Conservation (phyloP, 2,329 filamentous ascomycete genomes). For the Trichoderma hamatum region DNA sequence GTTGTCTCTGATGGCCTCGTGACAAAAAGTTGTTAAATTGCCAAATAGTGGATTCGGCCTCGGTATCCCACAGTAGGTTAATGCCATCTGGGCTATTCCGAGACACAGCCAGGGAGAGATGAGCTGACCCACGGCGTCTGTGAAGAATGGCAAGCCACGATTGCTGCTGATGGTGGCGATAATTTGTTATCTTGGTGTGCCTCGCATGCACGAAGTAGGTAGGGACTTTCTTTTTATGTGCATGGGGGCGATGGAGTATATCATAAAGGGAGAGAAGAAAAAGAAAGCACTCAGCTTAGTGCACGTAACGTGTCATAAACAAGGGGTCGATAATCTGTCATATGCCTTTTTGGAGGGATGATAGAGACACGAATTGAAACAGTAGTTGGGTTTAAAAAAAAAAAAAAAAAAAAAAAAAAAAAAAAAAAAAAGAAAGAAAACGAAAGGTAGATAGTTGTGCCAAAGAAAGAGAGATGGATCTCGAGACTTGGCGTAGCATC, state of each 20-base stretch:
- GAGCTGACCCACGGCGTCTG: not conserved
- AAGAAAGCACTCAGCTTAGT: not conserved
- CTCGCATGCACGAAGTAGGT: not conserved
- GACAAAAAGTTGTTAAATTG: not conserved
- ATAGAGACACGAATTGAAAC: not conserved
- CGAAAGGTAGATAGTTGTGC: not conserved
- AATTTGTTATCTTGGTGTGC: not conserved
- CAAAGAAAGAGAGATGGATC: not conserved
- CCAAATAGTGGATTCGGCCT: not conserved
- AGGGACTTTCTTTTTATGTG: not conserved
- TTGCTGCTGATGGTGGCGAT: not conserved
- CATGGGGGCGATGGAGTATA: not conserved
- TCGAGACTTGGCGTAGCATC: not conserved
- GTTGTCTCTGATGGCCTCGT: constrained; percentile 2
- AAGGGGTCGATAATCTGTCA: not conserved
- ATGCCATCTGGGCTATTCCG: not conserved
- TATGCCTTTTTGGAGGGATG: not conserved
- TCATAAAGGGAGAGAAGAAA: not conserved
- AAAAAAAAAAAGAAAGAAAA: not conserved
- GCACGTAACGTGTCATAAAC: not conserved
- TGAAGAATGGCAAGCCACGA: not conserved
- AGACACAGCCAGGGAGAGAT: constrained; percentile 3
- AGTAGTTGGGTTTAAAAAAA: not conserved
- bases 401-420: not conserved
- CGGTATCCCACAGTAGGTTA: not conserved